phyloP scores from a whole-genome alignment of 129 eudicot genomes.

The Chrysanthemum lavandulifolium region DNA sequence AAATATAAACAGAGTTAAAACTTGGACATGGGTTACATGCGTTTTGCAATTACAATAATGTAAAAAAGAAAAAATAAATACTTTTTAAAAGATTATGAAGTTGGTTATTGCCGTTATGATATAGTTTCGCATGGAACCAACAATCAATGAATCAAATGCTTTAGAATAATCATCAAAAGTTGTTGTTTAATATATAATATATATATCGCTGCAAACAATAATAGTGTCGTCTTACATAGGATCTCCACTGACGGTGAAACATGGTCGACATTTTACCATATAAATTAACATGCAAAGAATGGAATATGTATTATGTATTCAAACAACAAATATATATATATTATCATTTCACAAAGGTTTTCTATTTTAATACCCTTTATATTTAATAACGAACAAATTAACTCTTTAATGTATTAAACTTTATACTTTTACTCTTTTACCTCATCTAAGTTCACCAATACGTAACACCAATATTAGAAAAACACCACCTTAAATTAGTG shows the following conservation, averaged over 20 bases:
- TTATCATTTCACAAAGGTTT: no score
- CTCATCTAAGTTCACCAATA: no score
- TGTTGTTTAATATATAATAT: background rate
- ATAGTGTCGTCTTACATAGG: conserved; percentile 4
- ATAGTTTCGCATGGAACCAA: background rate
- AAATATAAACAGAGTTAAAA: background rate
- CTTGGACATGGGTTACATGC: no score
- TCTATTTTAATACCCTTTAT: no score
- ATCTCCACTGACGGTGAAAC: background rate
- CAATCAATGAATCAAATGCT: background rate
- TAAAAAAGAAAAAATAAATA: background rate
- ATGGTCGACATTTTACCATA: background rate
- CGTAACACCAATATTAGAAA: no score
- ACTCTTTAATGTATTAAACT: no score
- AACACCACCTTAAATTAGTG: no score
- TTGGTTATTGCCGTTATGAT: background rate
- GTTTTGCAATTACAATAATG: no score
- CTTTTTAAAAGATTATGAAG: background rate
- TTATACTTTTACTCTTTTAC: no score
- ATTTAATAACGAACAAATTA: no score
- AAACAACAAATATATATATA: no score
- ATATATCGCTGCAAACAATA: background rate
- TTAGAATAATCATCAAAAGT: background rate
- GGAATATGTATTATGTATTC: no score
- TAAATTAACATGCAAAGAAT: background rate